Conservation (phyloP, 176 grass and related monocot species). For the Zizania latifolia region DNA sequence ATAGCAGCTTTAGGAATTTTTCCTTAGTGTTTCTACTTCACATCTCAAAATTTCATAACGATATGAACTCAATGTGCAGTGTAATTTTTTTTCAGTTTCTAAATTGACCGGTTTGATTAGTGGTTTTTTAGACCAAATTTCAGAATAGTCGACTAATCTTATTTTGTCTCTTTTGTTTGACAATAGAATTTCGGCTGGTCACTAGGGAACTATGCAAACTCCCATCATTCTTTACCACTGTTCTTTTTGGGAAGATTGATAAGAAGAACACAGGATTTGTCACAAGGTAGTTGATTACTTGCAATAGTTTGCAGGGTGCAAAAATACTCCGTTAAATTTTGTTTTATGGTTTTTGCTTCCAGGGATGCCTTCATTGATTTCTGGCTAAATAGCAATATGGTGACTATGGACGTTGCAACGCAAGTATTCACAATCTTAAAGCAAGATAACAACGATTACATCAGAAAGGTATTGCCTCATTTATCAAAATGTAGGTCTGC, state of each 20-base stretch:
- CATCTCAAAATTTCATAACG: no score
- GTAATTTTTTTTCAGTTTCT: no score
- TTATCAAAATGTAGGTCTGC: neutral
- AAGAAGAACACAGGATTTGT: slow-evolving; percentile 50
- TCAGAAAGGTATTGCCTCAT: slow-evolving; percentile 61
- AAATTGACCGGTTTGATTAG: no score
- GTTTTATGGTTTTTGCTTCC: slow-evolving; percentile 25
- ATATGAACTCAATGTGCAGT: no score
- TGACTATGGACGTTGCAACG: slow-evolving; percentile 68
- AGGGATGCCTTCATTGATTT: slow-evolving; percentile 83
- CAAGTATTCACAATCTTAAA: slow-evolving; percentile 87
- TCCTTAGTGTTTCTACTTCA: no score
- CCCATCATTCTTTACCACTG: slow-evolving; percentile 71
- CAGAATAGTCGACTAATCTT: slow-evolving; percentile 12
- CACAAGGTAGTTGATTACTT: slow-evolving; percentile 49
- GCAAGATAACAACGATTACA: slow-evolving; percentile 51
- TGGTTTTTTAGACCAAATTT: no score
- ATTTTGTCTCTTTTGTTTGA: neutral
- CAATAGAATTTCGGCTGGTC: slow-evolving; percentile 75
- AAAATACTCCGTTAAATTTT: neutral
- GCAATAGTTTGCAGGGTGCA: neutral
- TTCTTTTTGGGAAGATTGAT: slow-evolving; percentile 80
- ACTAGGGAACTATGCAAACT: slow-evolving; percentile 98
- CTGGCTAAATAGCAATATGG: slow-evolving; percentile 91
- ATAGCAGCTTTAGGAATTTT: no score